Percentiles rank a stretch among this genome's conserved stretches.
phyloP scores from a whole-genome alignment of 306 rosid genomes.

The Gynostemma pentaphyllum region DNA sequence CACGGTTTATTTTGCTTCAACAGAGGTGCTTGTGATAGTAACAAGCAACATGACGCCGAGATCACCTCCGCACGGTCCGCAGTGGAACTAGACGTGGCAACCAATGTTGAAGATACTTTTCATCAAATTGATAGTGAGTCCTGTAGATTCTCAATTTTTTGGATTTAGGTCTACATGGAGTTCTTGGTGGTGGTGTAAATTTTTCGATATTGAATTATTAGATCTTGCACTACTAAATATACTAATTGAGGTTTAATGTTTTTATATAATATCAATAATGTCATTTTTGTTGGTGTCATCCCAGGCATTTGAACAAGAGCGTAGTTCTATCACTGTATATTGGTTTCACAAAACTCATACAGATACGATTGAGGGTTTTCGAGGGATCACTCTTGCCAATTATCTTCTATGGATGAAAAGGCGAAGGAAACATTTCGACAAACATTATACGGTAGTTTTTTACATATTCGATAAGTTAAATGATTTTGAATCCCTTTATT shows the following conservation, averaged over 20 bases:
- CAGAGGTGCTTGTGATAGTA: constrained; percentile 52
- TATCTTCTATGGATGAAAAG: constrained; percentile 42
- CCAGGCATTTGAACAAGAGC: constrained; percentile 42
- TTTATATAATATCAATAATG: background rate
- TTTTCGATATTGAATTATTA: no score
- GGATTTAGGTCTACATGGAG: no score
- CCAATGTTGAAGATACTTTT: constrained; percentile 39
- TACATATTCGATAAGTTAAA: background rate
- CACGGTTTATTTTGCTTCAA: background rate
- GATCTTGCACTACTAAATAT: background rate
- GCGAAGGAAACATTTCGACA: constrained; percentile 52
- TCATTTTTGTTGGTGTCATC: background rate
- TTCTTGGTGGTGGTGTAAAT: no score
- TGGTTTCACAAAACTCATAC: constrained; percentile 39
- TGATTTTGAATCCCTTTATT: background rate
- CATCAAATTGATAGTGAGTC: constrained; percentile 51
- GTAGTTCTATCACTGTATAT: constrained; percentile 31
- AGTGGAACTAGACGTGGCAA: constrained; percentile 56
- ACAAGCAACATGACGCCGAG: constrained; percentile 58
- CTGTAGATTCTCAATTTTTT: background rate
- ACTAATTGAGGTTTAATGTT: background rate
- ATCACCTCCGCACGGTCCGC: constrained; percentile 44
- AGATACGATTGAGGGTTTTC: constrained; percentile 37
- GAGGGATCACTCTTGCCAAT: constrained; percentile 51
- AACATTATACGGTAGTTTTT: constrained; percentile 40